Conservation (phyloP, 2,329 filamentous ascomycete genomes). For the Remersonia thermophila region DNA sequence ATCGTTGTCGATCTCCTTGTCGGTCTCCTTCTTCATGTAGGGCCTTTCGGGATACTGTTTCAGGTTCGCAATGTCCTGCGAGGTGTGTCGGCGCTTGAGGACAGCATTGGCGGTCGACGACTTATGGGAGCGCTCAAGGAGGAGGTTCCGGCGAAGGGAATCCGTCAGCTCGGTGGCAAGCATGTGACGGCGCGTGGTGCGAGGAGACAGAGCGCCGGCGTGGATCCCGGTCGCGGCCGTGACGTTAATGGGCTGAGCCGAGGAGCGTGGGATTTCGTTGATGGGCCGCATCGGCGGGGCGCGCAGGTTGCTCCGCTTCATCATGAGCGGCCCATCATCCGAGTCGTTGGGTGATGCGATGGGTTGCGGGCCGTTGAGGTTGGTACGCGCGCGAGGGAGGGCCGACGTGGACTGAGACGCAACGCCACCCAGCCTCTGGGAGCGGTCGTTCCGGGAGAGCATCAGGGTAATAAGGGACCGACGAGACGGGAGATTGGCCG, state of each 20-base stretch:
- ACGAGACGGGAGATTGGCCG: constrained; percentile 69
- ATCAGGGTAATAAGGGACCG: constrained; percentile 82
- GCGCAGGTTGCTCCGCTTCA: constrained; percentile 47
- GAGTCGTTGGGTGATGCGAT: constrained; percentile 44
- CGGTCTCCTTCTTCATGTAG: constrained; percentile 47
- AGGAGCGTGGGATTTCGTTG: constrained; percentile 52
- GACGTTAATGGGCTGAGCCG: constrained; percentile 65
- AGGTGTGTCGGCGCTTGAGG: constrained; percentile 79
- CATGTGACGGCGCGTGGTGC: constrained; percentile 91
- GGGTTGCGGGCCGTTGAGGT: constrained; percentile 31
- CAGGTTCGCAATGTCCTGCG: constrained; percentile 80
- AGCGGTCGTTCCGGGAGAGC: constrained; percentile 70
- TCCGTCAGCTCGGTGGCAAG: constrained; percentile 87
- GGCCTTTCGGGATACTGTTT: constrained; percentile 63
- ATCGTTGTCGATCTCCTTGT: constrained; percentile 31
- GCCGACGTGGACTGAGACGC: constrained; percentile 57
- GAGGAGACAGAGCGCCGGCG: constrained; percentile 71
- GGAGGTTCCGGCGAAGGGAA: constrained; percentile 76
- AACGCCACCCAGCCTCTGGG: constrained; percentile 54
- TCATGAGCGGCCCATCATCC: constrained; percentile 49
- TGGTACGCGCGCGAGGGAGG: constrained; percentile 49
- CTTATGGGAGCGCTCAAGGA: constrained; percentile 94
- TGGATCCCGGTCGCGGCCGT: constrained; percentile 52
- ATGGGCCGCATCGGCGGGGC: constrained; percentile 39
- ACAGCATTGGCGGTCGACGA: constrained; percentile 79